Base-by-base conservation (phyloP, 257 asterid genomes). In the Avicennia marina region DNA sequence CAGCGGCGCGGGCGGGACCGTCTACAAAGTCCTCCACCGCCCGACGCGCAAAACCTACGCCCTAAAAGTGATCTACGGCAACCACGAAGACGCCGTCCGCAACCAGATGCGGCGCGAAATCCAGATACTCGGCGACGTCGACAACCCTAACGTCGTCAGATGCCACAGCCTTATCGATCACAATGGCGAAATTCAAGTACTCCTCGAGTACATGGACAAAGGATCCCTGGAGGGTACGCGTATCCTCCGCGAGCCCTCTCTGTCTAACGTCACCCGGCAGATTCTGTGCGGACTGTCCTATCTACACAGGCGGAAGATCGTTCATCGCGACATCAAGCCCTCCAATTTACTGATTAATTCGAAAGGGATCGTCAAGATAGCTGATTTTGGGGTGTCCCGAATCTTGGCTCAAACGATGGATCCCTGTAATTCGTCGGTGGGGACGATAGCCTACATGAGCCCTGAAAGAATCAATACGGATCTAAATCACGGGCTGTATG, bases 401-500 rank as follows among this genome's bases (percentile, higher is more conserved):
- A 72, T 90, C 11, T 62, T 90, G n/a, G 86, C 83, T 0, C 95
- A 86, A 71, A 90, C 97, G 0, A 81, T 90, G 95, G 97, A 90
- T 49, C 81, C 91, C 17, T 90, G 97, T 44, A 90, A 90, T 27
- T 86, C 95, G 0, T 78, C 95, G 0, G 97, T 90, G 0, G 97
- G 97, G 38, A 90, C 97, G 0, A 86, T 86, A 44, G 97, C 95
- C 12, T 86, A 86, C 68, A 90, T 90, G 97, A 84, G 95, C 56
- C 97, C 95, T 0, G 97, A 86, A 62, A 70, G 95, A 54, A 86
- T 90, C 46, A 84, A 86, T 63, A 86, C 97, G n/a, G 97, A 90
- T 80, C 73, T 86, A 42, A 86, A 90, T 48, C 95, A 84, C 1
- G 95, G 95, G 16, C 70, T 65, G 56, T 90, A 90, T 51, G 86